These are phyloP conservation scores for Sarocladiaceae sp. DNA, from an alignment of 2,329 filamentous ascomycete species.

Conservation along the genomic window DNA sequence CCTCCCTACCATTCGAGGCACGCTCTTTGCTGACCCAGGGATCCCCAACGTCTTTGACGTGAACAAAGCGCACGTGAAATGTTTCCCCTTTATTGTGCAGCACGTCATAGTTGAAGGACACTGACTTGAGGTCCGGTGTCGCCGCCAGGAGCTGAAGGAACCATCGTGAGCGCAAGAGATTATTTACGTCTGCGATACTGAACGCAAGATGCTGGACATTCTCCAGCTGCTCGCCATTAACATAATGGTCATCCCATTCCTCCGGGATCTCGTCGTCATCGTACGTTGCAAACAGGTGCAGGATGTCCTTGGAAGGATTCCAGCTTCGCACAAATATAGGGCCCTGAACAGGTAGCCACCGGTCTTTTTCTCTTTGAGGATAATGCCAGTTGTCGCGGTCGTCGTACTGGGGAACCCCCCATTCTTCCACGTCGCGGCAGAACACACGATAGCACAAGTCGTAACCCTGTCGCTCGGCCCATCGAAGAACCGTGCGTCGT, in stretches of 20 bases:
- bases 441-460: background rate
- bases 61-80: background rate
- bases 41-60: background rate
- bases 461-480: background rate
- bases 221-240: background rate
- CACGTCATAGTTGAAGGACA: background rate
- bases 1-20: background rate
- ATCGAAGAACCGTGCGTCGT: background rate
- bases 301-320: background rate
- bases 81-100: background rate
- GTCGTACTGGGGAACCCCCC: background rate
- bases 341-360: background rate
- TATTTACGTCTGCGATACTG: background rate
- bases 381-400: background rate
- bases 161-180: background rate
- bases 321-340: background rate
- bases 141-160: background rate
- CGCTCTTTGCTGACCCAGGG: background rate
- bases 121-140: background rate
- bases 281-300: background rate
- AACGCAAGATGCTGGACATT: background rate
- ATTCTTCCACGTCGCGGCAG: background rate
- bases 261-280: background rate
- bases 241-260: background rate
- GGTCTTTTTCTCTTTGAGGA: background rate